A percentile compares a stretch with the other conserved stretches of the same genome.
Evolutionary conservation across 1,139 yeast species (phyloP).

Genomic region (Pichia sp.): DNA sequence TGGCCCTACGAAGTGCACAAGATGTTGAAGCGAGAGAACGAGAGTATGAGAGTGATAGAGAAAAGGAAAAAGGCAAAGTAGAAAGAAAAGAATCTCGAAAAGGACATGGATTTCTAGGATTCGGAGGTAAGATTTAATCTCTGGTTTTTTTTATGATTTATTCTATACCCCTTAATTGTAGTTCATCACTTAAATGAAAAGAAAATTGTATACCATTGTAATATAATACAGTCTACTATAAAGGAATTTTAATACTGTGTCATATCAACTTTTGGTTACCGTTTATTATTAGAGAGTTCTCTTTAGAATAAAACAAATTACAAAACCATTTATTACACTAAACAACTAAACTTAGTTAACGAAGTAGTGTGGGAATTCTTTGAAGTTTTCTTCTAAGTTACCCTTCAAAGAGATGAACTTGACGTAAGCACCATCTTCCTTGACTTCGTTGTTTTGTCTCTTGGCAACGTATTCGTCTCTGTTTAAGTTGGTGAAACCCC

Average conservation of each 20-base stretch:
- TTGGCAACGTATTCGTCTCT: conserved; percentile 93
- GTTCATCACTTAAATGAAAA: neutral
- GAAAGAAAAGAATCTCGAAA: conserved; percentile 12
- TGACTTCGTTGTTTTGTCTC: conserved; percentile 96
- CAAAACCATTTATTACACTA: conserved; percentile 4
- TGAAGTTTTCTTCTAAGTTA: conserved; percentile 85
- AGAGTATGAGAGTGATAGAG: conserved; percentile 1
- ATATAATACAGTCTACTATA: neutral
- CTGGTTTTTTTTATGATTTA: neutral
- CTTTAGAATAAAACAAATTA: conserved; percentile 6
- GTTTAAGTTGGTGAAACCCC: conserved; percentile 99
- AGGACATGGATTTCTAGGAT: conserved; percentile 18
- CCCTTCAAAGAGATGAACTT: conserved; percentile 98
- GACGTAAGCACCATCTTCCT: conserved; percentile 99
- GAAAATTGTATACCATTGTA: neutral
- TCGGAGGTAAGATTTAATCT: conserved; percentile 9
- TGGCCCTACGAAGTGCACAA: conserved; percentile 32
- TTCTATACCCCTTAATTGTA: neutral
- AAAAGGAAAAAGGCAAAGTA: conserved; percentile 4
- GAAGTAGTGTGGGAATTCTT: conserved; percentile 91
- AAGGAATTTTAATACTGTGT: no score
- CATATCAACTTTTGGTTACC: no score
- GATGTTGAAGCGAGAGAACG: conserved; percentile 19
- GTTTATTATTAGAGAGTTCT: neutral
- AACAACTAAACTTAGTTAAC: conserved; percentile 37